Conservation (phyloP, 371 early-diverging fungal genomes). For the Mortierella sp. region DNA sequence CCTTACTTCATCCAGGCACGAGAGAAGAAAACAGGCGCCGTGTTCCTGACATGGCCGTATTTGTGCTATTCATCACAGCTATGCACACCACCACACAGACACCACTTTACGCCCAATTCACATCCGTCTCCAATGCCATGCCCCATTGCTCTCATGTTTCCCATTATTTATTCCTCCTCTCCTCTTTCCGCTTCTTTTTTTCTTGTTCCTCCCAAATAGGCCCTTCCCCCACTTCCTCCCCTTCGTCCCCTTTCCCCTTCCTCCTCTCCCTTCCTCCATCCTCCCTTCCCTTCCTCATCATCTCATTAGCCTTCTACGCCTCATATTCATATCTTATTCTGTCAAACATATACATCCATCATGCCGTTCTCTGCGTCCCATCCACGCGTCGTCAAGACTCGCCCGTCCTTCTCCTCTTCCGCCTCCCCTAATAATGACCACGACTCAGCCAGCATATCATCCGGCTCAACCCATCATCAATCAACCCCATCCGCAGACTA, state of each 20-base stretch:
- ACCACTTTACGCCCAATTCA: no score
- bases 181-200: background rate
- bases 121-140: no score
- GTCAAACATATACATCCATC: background rate
- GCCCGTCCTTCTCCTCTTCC: constrained; percentile 10
- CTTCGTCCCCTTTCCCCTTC: background rate
- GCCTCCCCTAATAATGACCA: constrained; percentile 1
- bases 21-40: no score
- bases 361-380: background rate
- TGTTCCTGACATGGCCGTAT: no score
- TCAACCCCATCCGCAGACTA: background rate
- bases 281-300: background rate
- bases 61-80: no score
- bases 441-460: constrained; percentile 25
- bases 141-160: background rate
- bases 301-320: background rate
- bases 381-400: constrained; percentile 3
- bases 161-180: background rate
- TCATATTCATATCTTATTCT: background rate
- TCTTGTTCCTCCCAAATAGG: background rate
- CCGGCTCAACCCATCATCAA: constrained; percentile 9
- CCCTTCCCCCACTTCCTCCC: background rate
- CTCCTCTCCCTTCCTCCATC: background rate
- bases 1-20: no score
- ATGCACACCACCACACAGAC: background rate